These are phyloP conservation scores for Lunularia cruciata DNA, from an alignment of 225 moss, liverwort and hornwort species.

Conservation along the genomic window DNA sequence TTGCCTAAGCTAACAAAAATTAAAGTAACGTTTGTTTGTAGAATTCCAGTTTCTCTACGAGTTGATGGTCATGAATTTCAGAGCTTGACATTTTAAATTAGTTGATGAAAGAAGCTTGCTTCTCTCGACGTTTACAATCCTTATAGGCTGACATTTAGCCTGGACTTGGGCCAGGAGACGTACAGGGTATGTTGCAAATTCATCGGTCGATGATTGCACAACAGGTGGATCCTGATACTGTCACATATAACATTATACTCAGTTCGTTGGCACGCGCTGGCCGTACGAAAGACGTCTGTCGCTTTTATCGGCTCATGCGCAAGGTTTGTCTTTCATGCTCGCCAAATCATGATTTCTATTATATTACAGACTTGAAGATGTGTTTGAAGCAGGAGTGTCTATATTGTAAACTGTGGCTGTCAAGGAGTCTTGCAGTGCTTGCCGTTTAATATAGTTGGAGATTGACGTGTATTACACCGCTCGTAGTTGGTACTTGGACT, in stretches of 20 bases:
- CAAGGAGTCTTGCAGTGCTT: background rate
- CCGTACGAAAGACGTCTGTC: slow-evolving; percentile 73
- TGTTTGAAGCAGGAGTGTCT: too few relatives aligned
- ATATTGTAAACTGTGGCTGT: too few relatives aligned
- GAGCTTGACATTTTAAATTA: too few relatives aligned
- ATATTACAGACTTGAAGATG: background rate
- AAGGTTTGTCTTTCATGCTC: slow-evolving; percentile 52
- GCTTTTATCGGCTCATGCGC: slow-evolving; percentile 80
- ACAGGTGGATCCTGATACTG: slow-evolving; percentile 74
- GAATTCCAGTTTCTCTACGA: too few relatives aligned
- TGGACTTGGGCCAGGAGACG: slow-evolving; percentile 57
- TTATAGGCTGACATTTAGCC: slow-evolving; percentile 17
- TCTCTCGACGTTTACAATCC: background rate
- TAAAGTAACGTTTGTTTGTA: too few relatives aligned
- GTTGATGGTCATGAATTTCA: too few relatives aligned
- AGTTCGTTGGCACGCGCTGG: slow-evolving; percentile 72
- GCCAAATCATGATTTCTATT: too few relatives aligned
- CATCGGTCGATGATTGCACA: slow-evolving; percentile 67
- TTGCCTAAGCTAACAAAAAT: too few relatives aligned
- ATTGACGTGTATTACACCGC: background rate
- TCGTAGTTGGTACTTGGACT: background rate
- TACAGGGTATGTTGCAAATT: slow-evolving; percentile 72
- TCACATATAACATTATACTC: slow-evolving; percentile 84
- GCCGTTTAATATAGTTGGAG: background rate
- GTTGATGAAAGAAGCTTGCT: too few relatives aligned